Evolutionary conservation across 345 rosid genomes (phyloP), one percentile per base, ranked within the genome.

Genomic region (Linum usitatissimum): DNA sequence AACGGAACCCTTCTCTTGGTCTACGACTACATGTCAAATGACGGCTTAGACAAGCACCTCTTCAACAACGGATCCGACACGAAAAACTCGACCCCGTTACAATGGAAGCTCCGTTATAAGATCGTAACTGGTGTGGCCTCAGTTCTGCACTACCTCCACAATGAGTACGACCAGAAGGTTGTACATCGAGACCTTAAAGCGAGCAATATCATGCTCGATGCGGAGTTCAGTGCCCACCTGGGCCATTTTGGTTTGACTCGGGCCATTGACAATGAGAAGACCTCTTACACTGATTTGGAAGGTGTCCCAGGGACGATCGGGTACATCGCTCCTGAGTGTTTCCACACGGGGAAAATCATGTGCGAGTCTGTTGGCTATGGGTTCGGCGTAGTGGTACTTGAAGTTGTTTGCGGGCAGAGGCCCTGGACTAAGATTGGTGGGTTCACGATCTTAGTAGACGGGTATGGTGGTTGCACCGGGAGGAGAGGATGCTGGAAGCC

Each of bases 171-270:
- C 61, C 79, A 82, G 45, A 82, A 59, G 60, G 91, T 85, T 56
- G 78, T 82, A 59, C 87, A 85, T 61, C 77, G 83, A 3, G 87
- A 82, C 80, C 87, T 85, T 40, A 85, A 85, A 55, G 87, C 84
- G 30, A 85, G 87, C 68, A 85, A 85, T 70, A 68, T 85, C 36
- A 61, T 85, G 78, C 72, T 85, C 19, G 91, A 85, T 66, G 39
- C 77, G 9, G 18, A 75, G 48, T 82, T 80, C 80, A 79, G 82
- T 20, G 85, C 87, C 7, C 80, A 82, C 1, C 77, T 85, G 0
- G 87, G 91, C 0, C 85, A 85, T 66, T 85, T 85, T 10, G 84
- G 84, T 2, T 66, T 85, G 54, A 85, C 84, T 0, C 80, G 81
- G 0, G 85, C 85, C 17, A 61, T 82, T 21, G 86, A 82, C 55